phyloP scores from a whole-genome alignment of 768 basidiomycete species.

The Trametes cingulata region DNA sequence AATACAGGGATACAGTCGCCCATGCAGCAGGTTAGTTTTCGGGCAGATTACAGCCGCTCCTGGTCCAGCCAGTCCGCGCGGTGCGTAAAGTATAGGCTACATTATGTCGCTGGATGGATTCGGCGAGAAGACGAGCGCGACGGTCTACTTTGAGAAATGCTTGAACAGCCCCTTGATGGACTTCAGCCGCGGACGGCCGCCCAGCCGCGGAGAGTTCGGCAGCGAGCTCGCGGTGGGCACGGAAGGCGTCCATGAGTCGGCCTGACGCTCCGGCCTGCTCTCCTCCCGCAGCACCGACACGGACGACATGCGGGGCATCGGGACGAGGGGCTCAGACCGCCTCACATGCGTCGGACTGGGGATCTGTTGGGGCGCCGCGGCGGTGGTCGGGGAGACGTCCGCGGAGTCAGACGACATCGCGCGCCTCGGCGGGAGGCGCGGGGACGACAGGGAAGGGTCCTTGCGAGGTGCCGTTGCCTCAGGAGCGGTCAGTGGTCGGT shows the following conservation, averaged over 20 bases:
- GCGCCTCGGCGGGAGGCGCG: not conserved
- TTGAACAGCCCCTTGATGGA: slow-evolving; percentile 19
- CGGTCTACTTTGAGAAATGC: slow-evolving; percentile 15
- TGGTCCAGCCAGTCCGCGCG: not conserved
- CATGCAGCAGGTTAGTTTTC: not conserved
- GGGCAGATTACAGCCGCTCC: not conserved
- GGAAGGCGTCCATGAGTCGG: not conserved
- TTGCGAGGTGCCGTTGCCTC: not conserved
- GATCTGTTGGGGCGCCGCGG: not conserved
- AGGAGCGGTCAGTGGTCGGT: not conserved
- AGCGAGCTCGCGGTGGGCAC: slow-evolving; percentile 5
- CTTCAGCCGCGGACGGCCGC: slow-evolving; percentile 13
- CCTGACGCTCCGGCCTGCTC: not conserved
- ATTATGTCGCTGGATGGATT: not conserved
- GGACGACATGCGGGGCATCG: slow-evolving; percentile 2
- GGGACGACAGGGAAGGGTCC: not conserved
- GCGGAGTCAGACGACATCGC: slow-evolving; percentile 3
- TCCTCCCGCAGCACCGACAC: slow-evolving; percentile 2
- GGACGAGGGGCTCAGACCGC: slow-evolving; percentile 2
- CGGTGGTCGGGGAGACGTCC: not conserved
- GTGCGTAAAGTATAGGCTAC: not conserved
- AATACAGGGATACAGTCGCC: no score
- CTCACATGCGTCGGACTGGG: not conserved
- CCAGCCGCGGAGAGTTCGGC: slow-evolving; percentile 13
- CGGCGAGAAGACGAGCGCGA: no score